Percentiles rank a stretch among this genome's conserved stretches.
These are phyloP conservation scores for Tagetes patula DNA, from an alignment of 129 eudicot species.

Conservation along the genomic window DNA sequence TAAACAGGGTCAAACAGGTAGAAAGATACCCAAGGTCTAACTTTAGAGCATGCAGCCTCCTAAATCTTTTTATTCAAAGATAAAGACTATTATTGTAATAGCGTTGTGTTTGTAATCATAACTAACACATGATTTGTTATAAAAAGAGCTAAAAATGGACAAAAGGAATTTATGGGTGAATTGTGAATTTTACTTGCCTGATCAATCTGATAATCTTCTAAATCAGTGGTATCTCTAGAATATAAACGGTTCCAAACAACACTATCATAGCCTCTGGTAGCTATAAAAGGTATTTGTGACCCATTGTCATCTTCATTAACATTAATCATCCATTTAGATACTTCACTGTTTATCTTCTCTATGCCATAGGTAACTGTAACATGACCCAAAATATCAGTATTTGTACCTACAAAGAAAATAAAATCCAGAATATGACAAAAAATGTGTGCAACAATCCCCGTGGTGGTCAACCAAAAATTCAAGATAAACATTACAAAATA, in stretches of 20 bases:
- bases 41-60: background rate
- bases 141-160: background rate
- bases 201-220: conserved; percentile 58
- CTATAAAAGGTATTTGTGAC: conserved; percentile 67
- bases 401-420: background rate
- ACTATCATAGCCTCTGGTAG: conserved; percentile 92
- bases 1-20: background rate
- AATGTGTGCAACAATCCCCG: background rate
- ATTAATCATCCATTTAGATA: conserved; percentile 84
- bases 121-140: background rate
- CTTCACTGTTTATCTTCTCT: conserved; percentile 86
- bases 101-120: background rate
- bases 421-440: background rate
- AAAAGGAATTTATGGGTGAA: background rate
- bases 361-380: conserved; percentile 82
- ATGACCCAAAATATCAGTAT: conserved; percentile 24
- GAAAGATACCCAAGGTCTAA: background rate
- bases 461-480: background rate
- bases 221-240: conserved; percentile 70
- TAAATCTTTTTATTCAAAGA: background rate
- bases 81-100: background rate
- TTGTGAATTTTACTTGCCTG: conserved; percentile 47
- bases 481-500: background rate
- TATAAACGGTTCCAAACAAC: conserved; percentile 98
- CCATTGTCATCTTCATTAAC: conserved; percentile 37